Conservation (phyloP, 441 rosid species). For the Gossypium gossypioides region DNA sequence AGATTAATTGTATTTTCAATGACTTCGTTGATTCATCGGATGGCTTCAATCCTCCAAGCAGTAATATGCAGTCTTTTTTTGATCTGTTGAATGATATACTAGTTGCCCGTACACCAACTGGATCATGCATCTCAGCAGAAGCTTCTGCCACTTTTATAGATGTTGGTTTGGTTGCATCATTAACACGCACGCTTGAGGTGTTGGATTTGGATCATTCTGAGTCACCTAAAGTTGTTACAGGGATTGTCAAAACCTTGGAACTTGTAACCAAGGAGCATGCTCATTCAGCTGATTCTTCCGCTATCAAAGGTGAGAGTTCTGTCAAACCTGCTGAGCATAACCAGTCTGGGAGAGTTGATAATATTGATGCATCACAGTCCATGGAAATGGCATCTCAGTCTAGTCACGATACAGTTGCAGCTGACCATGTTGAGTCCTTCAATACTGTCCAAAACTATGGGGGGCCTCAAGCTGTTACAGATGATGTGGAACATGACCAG, state of each 20-base stretch:
- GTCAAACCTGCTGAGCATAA: slow-evolving; percentile 39
- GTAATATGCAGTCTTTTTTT: slow-evolving; percentile 55
- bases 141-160: slow-evolving; percentile 88
- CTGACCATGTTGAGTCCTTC: slow-evolving; percentile 47
- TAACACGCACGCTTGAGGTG: slow-evolving; percentile 73
- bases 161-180: slow-evolving; percentile 77
- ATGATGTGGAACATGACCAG: slow-evolving; percentile 96
- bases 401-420: slow-evolving; percentile 46
- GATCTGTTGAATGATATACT: slow-evolving; percentile 87
- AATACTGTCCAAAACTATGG: slow-evolving; percentile 46
- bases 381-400: slow-evolving; percentile 52
- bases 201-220: slow-evolving; percentile 83
- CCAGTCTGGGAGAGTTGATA: slow-evolving; percentile 52
- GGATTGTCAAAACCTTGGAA: slow-evolving; percentile 79
- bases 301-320: slow-evolving; percentile 60
- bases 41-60: slow-evolving; percentile 55
- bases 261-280: slow-evolving; percentile 90
- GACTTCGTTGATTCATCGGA: slow-evolving; percentile 55
- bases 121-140: slow-evolving; percentile 74
- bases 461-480: slow-evolving; percentile 74
- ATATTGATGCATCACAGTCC: slow-evolving; percentile 44
- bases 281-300: slow-evolving; percentile 45
- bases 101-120: slow-evolving; percentile 77
- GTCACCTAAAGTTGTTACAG: slow-evolving; percentile 84
- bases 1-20: slow-evolving; percentile 56